phyloP scores from a whole-genome alignment of 208 protist species.

The Angomonas deanei region DNA sequence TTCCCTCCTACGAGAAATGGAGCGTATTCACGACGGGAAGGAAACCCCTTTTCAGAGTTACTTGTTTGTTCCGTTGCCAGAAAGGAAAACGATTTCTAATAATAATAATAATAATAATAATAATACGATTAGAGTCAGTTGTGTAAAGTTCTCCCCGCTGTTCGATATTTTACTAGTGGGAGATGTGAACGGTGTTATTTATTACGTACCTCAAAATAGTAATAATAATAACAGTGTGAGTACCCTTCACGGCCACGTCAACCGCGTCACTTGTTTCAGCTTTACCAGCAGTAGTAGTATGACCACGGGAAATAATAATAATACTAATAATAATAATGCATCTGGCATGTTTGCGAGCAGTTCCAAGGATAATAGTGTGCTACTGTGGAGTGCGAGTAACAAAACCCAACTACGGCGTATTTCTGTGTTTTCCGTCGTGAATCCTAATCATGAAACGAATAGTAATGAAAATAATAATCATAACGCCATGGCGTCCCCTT shows the following conservation, averaged over 20 bases:
- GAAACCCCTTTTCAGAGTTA: background rate
- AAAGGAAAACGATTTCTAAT: background rate
- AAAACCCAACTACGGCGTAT: slow-evolving; percentile 20
- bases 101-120: slow-evolving; percentile 11
- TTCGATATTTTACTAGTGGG: background rate
- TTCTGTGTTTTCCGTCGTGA: slow-evolving; percentile 1
- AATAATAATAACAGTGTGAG: background rate
- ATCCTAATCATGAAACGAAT: too few relatives aligned
- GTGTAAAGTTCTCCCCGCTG: background rate
- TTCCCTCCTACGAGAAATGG: background rate
- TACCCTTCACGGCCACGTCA: background rate
- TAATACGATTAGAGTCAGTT: background rate
- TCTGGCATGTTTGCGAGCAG: slow-evolving; percentile 26
- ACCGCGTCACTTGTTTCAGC: background rate
- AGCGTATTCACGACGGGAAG: background rate
- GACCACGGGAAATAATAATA: background rate
- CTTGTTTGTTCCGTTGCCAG: background rate
- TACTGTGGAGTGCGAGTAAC: slow-evolving; percentile 21
- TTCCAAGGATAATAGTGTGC: slow-evolving; percentile 22
- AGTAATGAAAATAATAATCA: too few relatives aligned
- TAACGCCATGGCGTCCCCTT: slow-evolving; percentile 12
- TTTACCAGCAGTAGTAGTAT: background rate
- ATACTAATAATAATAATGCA: too few relatives aligned
- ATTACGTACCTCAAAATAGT: background rate
- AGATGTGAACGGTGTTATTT: background rate